Evolutionary conservation across 2,329 filamentous ascomycete species (phyloP).

Genomic region (Sphaerulina populicola): DNA sequence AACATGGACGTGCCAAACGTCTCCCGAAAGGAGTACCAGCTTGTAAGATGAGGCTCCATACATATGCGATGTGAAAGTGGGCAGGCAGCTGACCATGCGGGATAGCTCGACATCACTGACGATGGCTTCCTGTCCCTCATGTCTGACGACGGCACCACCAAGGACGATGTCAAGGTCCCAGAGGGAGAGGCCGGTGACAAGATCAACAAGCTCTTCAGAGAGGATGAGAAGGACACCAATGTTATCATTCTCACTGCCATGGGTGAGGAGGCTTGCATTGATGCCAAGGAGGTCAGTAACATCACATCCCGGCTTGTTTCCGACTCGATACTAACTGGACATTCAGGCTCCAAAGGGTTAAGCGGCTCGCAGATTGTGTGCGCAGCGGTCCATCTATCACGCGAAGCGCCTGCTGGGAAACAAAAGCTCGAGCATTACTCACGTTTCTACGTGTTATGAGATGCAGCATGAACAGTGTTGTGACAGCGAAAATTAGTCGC

Average conservation of each 20-base stretch:
- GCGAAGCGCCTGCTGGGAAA: conserved; percentile 12
- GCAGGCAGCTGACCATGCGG: conserved; percentile 16
- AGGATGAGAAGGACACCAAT: conserved; percentile 86
- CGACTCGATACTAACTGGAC: not conserved
- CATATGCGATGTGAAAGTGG: not conserved
- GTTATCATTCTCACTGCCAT: conserved; percentile 90
- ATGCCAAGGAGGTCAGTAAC: conserved; percentile 65
- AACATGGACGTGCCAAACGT: conserved; percentile 98
- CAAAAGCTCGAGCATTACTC: conserved; percentile 12
- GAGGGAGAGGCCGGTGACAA: conserved; percentile 82
- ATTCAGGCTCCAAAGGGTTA: conserved; percentile 48
- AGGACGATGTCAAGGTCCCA: conserved; percentile 91
- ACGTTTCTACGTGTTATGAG: conserved; percentile 19
- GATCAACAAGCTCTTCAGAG: conserved; percentile 70
- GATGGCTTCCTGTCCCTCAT: conserved; percentile 94
- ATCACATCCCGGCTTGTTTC: not conserved
- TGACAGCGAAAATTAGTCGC: conserved; percentile 20
- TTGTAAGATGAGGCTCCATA: conserved; percentile 55
- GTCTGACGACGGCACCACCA: conserved; percentile 73
- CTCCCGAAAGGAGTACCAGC: conserved; percentile 79
- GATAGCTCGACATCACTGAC: conserved; percentile 83
- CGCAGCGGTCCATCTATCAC: conserved; percentile 14
- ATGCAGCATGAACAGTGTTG: conserved; percentile 24
- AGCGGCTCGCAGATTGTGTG: conserved; percentile 9
- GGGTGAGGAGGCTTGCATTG: conserved; percentile 87